Evolutionary conservation across 805 yeast genomes (phyloP).

Genomic region (Wickerhamiella bombiphila): DNA sequence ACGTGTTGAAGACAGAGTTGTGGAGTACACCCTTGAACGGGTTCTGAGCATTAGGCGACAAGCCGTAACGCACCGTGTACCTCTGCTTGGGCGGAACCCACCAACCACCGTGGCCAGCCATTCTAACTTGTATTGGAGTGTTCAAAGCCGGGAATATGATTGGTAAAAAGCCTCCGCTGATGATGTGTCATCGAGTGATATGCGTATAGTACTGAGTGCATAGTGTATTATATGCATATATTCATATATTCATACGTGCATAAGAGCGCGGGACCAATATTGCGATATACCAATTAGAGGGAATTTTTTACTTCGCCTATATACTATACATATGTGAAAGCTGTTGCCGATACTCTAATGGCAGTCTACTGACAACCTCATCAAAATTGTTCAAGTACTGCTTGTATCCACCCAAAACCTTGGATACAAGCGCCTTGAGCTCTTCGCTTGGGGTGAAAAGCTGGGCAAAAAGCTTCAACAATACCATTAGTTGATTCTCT

Average conservation of each 20-base stretch:
- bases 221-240: not conserved
- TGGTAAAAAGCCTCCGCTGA: no score
- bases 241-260: no score
- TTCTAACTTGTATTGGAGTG: no score
- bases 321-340: conserved; percentile 12
- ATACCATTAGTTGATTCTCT: conserved; percentile 23
- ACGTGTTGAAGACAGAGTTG: conserved; percentile 79
- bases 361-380: conserved; percentile 12
- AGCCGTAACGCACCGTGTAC: conserved; percentile 57
- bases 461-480: conserved; percentile 17
- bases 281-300: no score
- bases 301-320: conserved; percentile 2
- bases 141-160: no score
- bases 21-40: conserved; percentile 79
- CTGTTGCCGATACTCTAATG: conserved; percentile 17
- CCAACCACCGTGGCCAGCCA: conserved; percentile 18
- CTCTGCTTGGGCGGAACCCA: conserved; percentile 19
- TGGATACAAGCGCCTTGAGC: conserved; percentile 18
- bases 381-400: conserved; percentile 15
- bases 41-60: conserved; percentile 85
- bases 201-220: no score
- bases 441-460: conserved; percentile 23
- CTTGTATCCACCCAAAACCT: conserved; percentile 18
- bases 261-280: not conserved
- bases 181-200: no score